phyloP scores from a whole-genome alignment of 1,139 yeast genomes.

The Geotrichum carabidarum region DNA sequence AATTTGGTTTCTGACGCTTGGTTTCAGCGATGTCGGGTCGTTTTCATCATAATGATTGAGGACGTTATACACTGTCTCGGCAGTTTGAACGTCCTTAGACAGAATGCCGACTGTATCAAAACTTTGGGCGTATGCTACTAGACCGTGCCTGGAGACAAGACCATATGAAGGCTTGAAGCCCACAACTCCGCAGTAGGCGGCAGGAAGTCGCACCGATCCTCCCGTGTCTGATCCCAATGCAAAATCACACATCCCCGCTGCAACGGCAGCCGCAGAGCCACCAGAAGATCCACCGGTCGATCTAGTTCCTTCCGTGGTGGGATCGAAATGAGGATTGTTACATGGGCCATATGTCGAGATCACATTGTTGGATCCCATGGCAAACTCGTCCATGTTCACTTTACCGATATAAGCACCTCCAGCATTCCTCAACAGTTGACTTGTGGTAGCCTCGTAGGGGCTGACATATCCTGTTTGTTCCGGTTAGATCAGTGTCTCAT shows the following conservation, averaged over 20 bases:
- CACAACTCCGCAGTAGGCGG: slow-evolving; percentile 72
- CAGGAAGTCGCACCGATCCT: slow-evolving; percentile 90
- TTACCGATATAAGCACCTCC: slow-evolving; percentile 67
- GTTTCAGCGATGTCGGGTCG: slow-evolving; percentile 73
- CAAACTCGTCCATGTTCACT: slow-evolving; percentile 95
- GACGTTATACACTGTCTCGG: slow-evolving; percentile 49
- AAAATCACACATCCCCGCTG: slow-evolving; percentile 59
- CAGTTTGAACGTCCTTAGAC: slow-evolving; percentile 44
- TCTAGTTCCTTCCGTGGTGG: slow-evolving; percentile 32
- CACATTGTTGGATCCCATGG: slow-evolving; percentile 73
- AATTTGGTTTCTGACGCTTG: slow-evolving; percentile 27
- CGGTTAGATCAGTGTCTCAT: neutral
- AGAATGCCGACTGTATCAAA: slow-evolving; percentile 90
- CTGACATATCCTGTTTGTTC: slow-evolving; percentile 46
- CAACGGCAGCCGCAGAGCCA: slow-evolving; percentile 91
- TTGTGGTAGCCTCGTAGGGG: slow-evolving; percentile 80
- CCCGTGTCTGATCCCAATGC: slow-evolving; percentile 95
- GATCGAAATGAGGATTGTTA: slow-evolving; percentile 53
- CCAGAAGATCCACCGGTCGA: slow-evolving; percentile 93
- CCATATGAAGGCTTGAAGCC: slow-evolving; percentile 96
- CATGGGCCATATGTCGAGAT: slow-evolving; percentile 58
- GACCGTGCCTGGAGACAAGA: slow-evolving; percentile 85
- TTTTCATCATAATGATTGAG: slow-evolving; percentile 59
- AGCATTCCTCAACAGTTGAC: slow-evolving; percentile 45
- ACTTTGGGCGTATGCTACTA: slow-evolving; percentile 87